Evolutionary conservation across 345 rosid species (phyloP).

Genomic region (Brassica nigra): DNA sequence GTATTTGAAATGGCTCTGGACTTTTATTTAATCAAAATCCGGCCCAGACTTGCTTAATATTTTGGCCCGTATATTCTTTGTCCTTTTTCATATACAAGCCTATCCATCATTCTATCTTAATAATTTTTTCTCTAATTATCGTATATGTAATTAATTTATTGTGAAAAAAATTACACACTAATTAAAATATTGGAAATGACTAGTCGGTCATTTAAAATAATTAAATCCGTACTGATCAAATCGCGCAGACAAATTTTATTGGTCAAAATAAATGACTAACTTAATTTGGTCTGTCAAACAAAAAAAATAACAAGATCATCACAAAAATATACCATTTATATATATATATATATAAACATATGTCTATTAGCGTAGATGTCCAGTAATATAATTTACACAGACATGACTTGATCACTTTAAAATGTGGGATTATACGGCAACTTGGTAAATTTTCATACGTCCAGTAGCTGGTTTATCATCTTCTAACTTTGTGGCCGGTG

Average conservation of each 20-base stretch:
- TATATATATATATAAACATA: neutral
- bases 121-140: neutral
- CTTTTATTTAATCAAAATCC: neutral
- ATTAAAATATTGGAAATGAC: neutral
- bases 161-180: neutral
- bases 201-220: neutral
- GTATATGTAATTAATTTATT: neutral
- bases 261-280: neutral
- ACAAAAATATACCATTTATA: neutral
- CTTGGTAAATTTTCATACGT: neutral
- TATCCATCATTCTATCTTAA: neutral
- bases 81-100: neutral
- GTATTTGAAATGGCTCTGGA: neutral
- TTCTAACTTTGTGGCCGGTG: constrained; percentile 5
- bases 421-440: neutral
- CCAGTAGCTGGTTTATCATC: neutral
- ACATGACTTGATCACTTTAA: neutral
- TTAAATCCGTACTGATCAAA: neutral
- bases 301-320: neutral
- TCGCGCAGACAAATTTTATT: neutral
- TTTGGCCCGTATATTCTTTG: neutral
- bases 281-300: neutral
- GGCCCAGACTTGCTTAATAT: neutral
- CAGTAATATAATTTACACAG: neutral
- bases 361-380: neutral